A percentile compares a stretch with the other conserved stretches of the same genome.
Conservation (phyloP, 495 filamentous ascomycete species). For the Penicillium flavigenum region DNA sequence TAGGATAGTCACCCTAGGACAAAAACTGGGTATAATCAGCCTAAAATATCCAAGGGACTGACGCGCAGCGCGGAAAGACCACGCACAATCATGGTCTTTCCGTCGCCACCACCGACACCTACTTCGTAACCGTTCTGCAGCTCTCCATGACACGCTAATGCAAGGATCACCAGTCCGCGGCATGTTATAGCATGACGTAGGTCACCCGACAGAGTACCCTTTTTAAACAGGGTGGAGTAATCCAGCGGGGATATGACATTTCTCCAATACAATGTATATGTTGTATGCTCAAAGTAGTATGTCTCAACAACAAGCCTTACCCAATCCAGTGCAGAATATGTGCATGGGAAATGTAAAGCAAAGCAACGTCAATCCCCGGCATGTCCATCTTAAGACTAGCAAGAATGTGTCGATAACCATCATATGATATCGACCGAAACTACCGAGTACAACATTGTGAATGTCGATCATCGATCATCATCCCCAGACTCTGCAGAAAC, state of each 20-base stretch:
- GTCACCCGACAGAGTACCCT: background rate
- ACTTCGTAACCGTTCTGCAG: constrained; percentile 1
- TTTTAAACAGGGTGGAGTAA: background rate
- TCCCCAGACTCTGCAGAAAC: constrained; percentile 6
- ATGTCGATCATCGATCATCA: background rate
- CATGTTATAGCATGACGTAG: constrained; percentile 12
- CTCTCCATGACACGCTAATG: constrained; percentile 7
- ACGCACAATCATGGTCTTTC: no score
- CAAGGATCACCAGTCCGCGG: constrained; percentile 12
- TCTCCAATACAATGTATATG: background rate
- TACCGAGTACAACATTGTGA: background rate
- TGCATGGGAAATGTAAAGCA: background rate
- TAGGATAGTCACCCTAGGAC: no score
- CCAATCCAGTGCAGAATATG: background rate
- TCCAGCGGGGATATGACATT: background rate
- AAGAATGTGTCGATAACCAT: background rate
- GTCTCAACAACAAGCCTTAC: background rate
- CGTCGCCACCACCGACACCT: no score
- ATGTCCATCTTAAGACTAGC: background rate
- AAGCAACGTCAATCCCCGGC: background rate
- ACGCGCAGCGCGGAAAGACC: no score
- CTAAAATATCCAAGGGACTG: no score
- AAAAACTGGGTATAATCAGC: no score
- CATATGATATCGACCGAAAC: background rate
- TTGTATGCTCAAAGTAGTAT: background rate